These are phyloP conservation scores for Phytophthora brassicae DNA, from an alignment of 352 stramenopile genomes.

Conservation along the genomic window DNA sequence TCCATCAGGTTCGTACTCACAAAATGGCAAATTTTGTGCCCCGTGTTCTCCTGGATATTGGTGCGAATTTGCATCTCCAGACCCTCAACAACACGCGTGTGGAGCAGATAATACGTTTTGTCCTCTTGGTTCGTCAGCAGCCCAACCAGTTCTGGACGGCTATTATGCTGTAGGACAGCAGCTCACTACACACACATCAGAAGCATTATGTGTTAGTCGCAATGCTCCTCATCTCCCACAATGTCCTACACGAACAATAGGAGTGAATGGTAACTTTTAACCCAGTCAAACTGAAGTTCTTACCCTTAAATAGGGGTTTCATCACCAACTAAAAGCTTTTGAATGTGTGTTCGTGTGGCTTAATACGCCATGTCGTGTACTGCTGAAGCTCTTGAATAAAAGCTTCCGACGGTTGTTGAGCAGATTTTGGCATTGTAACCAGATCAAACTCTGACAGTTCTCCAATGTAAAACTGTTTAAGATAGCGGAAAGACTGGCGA, in stretches of 20 bases:
- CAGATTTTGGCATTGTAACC: slow-evolving; percentile 46
- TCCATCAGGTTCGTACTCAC: slow-evolving; percentile 55
- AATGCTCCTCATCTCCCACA: slow-evolving; percentile 53
- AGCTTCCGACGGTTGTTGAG: slow-evolving; percentile 51
- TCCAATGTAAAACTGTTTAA: slow-evolving; percentile 92
- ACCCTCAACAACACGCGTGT: slow-evolving; percentile 54
- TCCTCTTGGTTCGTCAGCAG: slow-evolving; percentile 47
- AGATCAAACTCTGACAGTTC: slow-evolving; percentile 74
- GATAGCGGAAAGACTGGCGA: slow-evolving; percentile 89
- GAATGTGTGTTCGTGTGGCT: slow-evolving; percentile 58
- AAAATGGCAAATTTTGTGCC: slow-evolving; percentile 52
- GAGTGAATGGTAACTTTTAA: slow-evolving; percentile 40
- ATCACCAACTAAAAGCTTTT: slow-evolving; percentile 71
- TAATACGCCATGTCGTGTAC: slow-evolving; percentile 83
- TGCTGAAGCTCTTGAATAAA: slow-evolving; percentile 80
- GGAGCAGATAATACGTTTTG: slow-evolving; percentile 48
- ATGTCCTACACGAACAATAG: slow-evolving; percentile 56
- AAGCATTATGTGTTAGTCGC: slow-evolving; percentile 42
- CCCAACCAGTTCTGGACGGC: slow-evolving; percentile 32
- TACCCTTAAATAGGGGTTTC: no score
- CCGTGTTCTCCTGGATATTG: slow-evolving; percentile 63
- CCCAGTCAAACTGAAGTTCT: not conserved
- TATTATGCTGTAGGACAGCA: slow-evolving; percentile 49
- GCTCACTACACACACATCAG: slow-evolving; percentile 39
- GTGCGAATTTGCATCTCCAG: slow-evolving; percentile 44